Base-by-base conservation (phyloP, 495 filamentous ascomycete genomes). In the Xylaria acuta region DNA sequence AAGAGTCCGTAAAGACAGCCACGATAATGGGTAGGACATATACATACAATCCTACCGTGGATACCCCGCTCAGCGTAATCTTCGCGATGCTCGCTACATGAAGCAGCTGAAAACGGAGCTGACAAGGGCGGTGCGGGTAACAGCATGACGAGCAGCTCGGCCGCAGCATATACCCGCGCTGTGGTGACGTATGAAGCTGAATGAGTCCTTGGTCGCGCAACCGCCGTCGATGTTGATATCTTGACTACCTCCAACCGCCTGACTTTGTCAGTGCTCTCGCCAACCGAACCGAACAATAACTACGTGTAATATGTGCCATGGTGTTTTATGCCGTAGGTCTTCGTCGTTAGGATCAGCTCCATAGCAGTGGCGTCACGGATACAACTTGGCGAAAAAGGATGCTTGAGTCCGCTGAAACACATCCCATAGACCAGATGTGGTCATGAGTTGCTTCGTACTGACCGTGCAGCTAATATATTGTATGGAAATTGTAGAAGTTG, bases 61-160 rank as follows among this genome's bases (percentile, higher is more conserved):
- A 1, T 12, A 11, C 30, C 43, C n/a, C 43, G n/a, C 30, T 40
- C 45, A 45, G 36, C 36, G 36, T 32, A 12, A 27, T 9, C 51
- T 64, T 45, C 22, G 30, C 34, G 16, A 45, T 18, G 27, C 7
- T 32, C 12, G 25, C 36, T 22, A 38, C 16, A 30, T 69, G 54
- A 62, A 69, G 58, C 56, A 49, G 67, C 67, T 69, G 67, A 60
- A 60, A 69, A 60, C 1, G 20, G 56, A 63, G 53, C 30, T 51
- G 64, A 25, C 12, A 30, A 22, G 25, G 22, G 6, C 64, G 47
- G 43, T 12, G 11, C 25, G 20, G 11, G 64, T 53, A 11, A 51
- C 27, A 36, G 20, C 3, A 67, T 22, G 18, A 60, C 20, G 58
- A 60, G 41, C 1, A 6, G 41, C 63, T 40, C 16, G 22, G 12